Evolutionary conservation across 148 eudicot genomes (phyloP), one percentile per base, ranked within the genome.

Genomic region (Chenopodium album): DNA sequence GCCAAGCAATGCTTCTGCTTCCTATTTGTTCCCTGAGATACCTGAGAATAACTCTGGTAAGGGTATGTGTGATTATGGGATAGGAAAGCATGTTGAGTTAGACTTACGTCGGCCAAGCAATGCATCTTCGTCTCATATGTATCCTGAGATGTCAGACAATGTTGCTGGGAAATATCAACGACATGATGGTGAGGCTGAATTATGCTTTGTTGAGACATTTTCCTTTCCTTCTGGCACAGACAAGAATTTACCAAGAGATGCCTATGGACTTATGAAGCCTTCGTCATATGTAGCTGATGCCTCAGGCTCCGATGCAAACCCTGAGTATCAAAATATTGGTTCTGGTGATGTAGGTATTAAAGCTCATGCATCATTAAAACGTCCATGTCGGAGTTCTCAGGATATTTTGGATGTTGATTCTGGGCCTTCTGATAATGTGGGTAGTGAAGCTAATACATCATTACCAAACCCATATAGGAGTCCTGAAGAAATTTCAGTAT

Each of bases 11-110:
- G 84, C 86, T 34, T 82, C 86, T 59, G 71, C 87, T 75, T 84
- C 90, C 34, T 83, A 84, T 28, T 71, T 84, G 50, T 85, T 83
- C 76, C 87, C 91, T 75, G 90, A 89, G 75, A 85, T 84, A 70
- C 85, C 86, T 37, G 85, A 73, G 44, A 85, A 76, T 76, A 48
- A 48, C 46, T 41, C 68, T 0, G 75, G 66, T 44, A 84, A 84
- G 59, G 65, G 69, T 77, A 44, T 28, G 10, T 65, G 73, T 77
- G 91, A 78, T 16, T 66, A 32, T 75, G 78, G 31, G 59, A 50
- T 31, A 26, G 88, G 70, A 64, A 76, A 88, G 66, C 67, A 54
- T 71, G 68, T 44, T 32, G 76, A 79, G 29, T 4, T 12, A 67
- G 78, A 75, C 46, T 75, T 76, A 13, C 28, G 71, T 81, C 73